Evolutionary conservation across 2,329 filamentous ascomycete species (phyloP).

Genomic region (Eutypa lata): DNA sequence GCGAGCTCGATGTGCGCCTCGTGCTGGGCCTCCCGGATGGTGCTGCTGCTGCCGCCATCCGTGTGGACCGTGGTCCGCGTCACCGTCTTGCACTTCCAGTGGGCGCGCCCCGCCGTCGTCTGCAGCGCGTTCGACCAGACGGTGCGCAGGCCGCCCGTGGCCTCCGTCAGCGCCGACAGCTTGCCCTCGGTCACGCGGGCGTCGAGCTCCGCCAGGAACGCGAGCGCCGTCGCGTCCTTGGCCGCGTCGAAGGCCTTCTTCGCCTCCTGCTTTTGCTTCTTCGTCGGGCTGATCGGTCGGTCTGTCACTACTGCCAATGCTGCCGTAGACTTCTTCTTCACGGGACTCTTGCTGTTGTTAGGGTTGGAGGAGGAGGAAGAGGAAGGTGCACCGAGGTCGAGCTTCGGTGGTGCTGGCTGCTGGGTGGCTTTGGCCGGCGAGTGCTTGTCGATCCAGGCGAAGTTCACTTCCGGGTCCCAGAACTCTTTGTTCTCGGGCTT

Average conservation of each 20-base stretch:
- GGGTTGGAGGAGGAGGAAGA: background rate
- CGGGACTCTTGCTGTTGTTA: constrained; percentile 4
- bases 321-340: constrained; percentile 6
- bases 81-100: constrained; percentile 63
- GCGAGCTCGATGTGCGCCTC: constrained; percentile 82
- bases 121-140: constrained; percentile 76
- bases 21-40: constrained; percentile 47
- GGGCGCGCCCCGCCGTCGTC: constrained; percentile 73
- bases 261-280: constrained; percentile 32
- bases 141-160: constrained; percentile 68
- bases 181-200: constrained; percentile 56
- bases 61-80: constrained; percentile 26
- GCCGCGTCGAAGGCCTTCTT: constrained; percentile 60
- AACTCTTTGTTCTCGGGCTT: constrained; percentile 30
- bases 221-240: constrained; percentile 61
- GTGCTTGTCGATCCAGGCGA: constrained; percentile 31
- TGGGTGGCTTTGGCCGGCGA: constrained; percentile 29
- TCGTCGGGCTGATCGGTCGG: constrained; percentile 27
- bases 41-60: constrained; percentile 23
- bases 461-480: constrained; percentile 30
- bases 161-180: constrained; percentile 54
- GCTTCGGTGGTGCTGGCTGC: constrained; percentile 6
- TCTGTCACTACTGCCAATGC: constrained; percentile 16
- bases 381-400: too few species aligned
- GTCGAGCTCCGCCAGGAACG: constrained; percentile 70